Evolutionary conservation across 2,329 filamentous ascomycete genomes (phyloP).

Genomic region (Xylaria sp.): DNA sequence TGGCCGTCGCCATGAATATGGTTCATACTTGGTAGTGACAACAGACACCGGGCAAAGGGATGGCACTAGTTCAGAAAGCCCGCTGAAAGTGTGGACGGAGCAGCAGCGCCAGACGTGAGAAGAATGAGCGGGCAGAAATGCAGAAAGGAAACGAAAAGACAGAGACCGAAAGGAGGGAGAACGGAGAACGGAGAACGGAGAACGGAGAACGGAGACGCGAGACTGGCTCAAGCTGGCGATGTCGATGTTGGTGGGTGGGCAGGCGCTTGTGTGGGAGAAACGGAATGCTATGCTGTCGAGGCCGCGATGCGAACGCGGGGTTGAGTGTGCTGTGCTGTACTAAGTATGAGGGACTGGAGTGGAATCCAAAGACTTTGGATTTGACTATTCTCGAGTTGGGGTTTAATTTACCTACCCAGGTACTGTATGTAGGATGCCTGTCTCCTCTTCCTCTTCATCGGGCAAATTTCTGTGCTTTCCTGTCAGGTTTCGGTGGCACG

Average conservation of each 20-base stretch:
- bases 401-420: conserved; percentile 6
- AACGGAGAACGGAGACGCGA: conserved; percentile 31
- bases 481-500: neutral
- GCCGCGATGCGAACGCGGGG: conserved; percentile 38
- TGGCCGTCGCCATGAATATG: conserved; percentile 55
- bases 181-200: too few species aligned
- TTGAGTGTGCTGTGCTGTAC: conserved; percentile 27
- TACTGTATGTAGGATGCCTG: too few species aligned
- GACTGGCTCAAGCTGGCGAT: conserved; percentile 36
- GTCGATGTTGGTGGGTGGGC: neutral
- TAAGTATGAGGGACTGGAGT: conserved; percentile 17
- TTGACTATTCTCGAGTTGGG: conserved; percentile 24
- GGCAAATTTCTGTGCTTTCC: conserved; percentile 24
- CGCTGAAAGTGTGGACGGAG: conserved; percentile 7
- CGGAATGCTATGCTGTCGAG: conserved; percentile 23
- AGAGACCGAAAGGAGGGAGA: conserved; percentile 18
- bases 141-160: conserved; percentile 14
- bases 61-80: neutral
- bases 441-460: neutral
- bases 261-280: neutral
- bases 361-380: conserved; percentile 26
- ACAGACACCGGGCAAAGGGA: conserved; percentile 16
- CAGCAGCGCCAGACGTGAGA: neutral
- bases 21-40: conserved; percentile 55
- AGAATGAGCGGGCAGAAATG: conserved; percentile 14